Percentiles rank a stretch among this genome's conserved stretches.
Evolutionary conservation across 2,329 filamentous ascomycete species (phyloP).

Genomic region (Fusarium xylarioides): DNA sequence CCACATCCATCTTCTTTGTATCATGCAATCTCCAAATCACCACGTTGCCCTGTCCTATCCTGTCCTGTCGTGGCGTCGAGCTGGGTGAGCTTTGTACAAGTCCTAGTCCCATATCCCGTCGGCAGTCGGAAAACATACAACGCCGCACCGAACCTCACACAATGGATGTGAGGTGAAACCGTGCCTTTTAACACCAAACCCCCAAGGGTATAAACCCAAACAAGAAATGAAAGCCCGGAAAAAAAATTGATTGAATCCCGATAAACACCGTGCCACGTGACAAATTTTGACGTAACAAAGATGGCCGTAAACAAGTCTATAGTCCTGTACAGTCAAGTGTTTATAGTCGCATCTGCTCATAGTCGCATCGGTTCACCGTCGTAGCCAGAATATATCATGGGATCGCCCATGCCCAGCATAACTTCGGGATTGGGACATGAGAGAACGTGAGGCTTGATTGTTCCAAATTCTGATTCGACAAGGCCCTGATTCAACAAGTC

Average conservation of each 20-base stretch:
- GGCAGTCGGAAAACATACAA: constrained; percentile 19
- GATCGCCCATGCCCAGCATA: constrained; percentile 66
- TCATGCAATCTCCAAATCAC: constrained; percentile 9
- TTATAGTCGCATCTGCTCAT: constrained; percentile 27
- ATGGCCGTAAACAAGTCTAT: constrained; percentile 43
- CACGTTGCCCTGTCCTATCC: constrained; percentile 5
- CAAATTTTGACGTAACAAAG: constrained; percentile 34
- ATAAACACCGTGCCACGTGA: constrained; percentile 38
- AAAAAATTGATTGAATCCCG: not conserved
- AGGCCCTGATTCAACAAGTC: constrained; percentile 60
- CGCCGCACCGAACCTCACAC: constrained; percentile 6
- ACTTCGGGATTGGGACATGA: constrained; percentile 62
- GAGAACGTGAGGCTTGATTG: constrained; percentile 65
- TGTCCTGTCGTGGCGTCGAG: constrained; percentile 11
- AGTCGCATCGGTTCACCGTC: constrained; percentile 56
- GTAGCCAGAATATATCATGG: constrained; percentile 66
- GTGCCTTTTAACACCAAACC: constrained; percentile 21
- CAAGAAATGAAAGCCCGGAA: constrained; percentile 11
- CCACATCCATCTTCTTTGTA: constrained; percentile 4
- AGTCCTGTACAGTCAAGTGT: constrained; percentile 34
- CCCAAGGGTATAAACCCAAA: constrained; percentile 18
- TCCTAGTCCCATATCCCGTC: constrained; percentile 5
- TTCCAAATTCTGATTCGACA: constrained; percentile 62
- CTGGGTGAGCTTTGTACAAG: constrained; percentile 3
- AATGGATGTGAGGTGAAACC: not conserved